Percentiles rank a stretch among this genome's conserved stretches.
These are phyloP conservation scores for Pseudohalonectria lignicola DNA, from an alignment of 2,329 filamentous ascomycete genomes.

Conservation along the genomic window DNA sequence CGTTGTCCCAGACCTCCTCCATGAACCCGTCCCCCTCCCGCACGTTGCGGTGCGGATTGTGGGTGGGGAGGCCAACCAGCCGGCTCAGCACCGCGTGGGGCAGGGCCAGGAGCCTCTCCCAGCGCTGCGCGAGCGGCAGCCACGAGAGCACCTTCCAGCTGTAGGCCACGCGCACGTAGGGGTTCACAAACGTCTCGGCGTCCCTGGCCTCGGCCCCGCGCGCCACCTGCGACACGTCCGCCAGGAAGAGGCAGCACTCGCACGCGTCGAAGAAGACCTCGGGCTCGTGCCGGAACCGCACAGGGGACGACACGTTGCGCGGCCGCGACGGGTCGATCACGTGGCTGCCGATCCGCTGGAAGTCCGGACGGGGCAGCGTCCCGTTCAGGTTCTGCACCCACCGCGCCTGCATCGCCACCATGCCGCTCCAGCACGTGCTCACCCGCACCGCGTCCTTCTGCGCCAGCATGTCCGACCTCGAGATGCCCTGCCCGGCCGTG, in stretches of 20 bases:
- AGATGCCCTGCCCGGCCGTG: slow-evolving; percentile 36
- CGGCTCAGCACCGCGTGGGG: slow-evolving; percentile 48
- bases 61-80: slow-evolving; percentile 42
- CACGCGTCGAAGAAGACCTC: slow-evolving; percentile 53
- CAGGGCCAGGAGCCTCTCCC: slow-evolving; percentile 52
- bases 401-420: slow-evolving; percentile 54
- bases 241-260: slow-evolving; percentile 50
- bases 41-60: slow-evolving; percentile 50
- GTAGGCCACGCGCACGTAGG: slow-evolving; percentile 64
- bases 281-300: slow-evolving; percentile 45
- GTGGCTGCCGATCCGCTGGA: slow-evolving; percentile 20
- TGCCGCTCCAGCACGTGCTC: slow-evolving; percentile 67
- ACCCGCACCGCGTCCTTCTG: slow-evolving; percentile 57
- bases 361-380: slow-evolving; percentile 19
- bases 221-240: slow-evolving; percentile 30
- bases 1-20: slow-evolving; percentile 36
- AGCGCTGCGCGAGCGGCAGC: slow-evolving; percentile 48
- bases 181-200: slow-evolving; percentile 49
- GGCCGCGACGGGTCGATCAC: slow-evolving; percentile 22
- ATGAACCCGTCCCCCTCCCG: slow-evolving; percentile 41
- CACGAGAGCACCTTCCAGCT: slow-evolving; percentile 42
- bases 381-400: slow-evolving; percentile 38
- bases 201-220: slow-evolving; percentile 13
- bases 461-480: slow-evolving; percentile 49
- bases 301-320: slow-evolving; percentile 22